Evolutionary conservation across 2,329 filamentous ascomycete genomes (phyloP).

Genomic region (Fusarium praegraminearum): DNA sequence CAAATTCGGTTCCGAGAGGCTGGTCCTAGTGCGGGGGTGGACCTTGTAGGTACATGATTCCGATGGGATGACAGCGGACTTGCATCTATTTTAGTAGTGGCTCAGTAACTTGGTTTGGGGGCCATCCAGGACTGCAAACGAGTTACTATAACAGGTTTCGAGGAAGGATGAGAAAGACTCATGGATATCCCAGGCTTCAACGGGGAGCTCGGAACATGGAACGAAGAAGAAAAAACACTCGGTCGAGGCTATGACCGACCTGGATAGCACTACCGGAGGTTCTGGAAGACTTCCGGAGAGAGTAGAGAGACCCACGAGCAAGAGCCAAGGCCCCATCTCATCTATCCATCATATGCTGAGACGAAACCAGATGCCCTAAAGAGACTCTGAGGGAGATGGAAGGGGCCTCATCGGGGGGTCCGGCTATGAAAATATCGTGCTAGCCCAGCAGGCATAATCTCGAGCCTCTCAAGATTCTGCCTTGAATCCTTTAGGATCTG

Average conservation of each 20-base stretch:
- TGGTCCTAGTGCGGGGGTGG: slow-evolving; percentile 47
- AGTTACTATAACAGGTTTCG: slow-evolving; percentile 9
- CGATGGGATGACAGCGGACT: slow-evolving; percentile 38
- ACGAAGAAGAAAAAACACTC: slow-evolving; percentile 7
- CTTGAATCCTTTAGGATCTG: slow-evolving; percentile 33
- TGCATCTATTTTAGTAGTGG: slow-evolving; percentile 40
- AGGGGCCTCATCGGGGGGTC: slow-evolving; percentile 35
- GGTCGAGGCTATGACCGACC: slow-evolving; percentile 35
- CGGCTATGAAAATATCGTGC: slow-evolving; percentile 1
- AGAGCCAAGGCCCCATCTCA: slow-evolving; percentile 7
- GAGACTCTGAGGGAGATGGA: slow-evolving; percentile 44
- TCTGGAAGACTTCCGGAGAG: slow-evolving; percentile 24
- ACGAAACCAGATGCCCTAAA: slow-evolving; percentile 23
- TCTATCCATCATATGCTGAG: slow-evolving; percentile 33
- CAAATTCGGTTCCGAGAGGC: slow-evolving; percentile 42
- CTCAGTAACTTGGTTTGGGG: slow-evolving; percentile 23
- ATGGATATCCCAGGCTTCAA: slow-evolving; percentile 41
- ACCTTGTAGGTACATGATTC: slow-evolving; percentile 36
- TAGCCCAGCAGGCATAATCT: slow-evolving; percentile 6
- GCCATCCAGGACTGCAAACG: slow-evolving; percentile 10
- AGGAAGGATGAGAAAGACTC: not conserved
- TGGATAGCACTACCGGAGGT: slow-evolving; percentile 30
- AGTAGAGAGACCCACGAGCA: slow-evolving; percentile 26
- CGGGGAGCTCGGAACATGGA: slow-evolving; percentile 31
- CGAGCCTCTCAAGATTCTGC: slow-evolving; percentile 18